A percentile compares a stretch with the other conserved stretches of the same genome.
Conservation (phyloP, 768 basidiomycete genomes). For the Suillus fuscotomentosus region DNA sequence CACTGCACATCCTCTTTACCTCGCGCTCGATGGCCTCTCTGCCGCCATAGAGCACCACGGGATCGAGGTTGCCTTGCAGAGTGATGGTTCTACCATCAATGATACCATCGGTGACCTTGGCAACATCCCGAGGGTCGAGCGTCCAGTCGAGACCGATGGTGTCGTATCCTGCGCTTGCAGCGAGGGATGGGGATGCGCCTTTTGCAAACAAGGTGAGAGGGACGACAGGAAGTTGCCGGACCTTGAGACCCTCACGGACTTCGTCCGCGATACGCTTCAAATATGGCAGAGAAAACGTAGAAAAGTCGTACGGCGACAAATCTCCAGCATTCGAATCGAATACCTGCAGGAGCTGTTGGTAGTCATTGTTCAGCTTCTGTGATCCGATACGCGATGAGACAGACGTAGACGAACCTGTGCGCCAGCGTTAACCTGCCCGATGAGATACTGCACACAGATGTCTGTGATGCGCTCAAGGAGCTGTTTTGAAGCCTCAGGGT, state of each 20-base stretch:
- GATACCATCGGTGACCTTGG: conserved; percentile 23
- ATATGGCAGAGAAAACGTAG: conserved; percentile 78
- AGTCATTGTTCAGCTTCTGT: not conserved
- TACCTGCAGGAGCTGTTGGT: conserved; percentile 80
- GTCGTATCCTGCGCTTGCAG: conserved; percentile 74
- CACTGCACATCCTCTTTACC: conserved; percentile 78
- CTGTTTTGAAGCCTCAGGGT: conserved; percentile 79
- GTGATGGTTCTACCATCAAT: conserved; percentile 42
- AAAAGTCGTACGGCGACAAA: conserved; percentile 85
- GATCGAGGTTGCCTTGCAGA: conserved; percentile 94
- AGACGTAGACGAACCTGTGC: conserved; percentile 72
- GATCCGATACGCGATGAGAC: not conserved
- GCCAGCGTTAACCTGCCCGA: conserved; percentile 92
- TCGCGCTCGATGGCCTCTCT: conserved; percentile 81
- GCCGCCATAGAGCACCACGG: conserved; percentile 82
- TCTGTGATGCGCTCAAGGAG: conserved; percentile 81
- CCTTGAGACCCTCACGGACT: conserved; percentile 59
- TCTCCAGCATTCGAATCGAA: conserved; percentile 98
- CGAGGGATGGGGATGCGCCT: conserved; percentile 80
- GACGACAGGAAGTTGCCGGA: conserved; percentile 51
- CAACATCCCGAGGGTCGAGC: conserved; percentile 73
- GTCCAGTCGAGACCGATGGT: conserved; percentile 92
- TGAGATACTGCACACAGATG: conserved; percentile 85
- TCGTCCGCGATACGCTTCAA: conserved; percentile 67
- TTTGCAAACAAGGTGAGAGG: conserved; percentile 96